A percentile compares a stretch with the other conserved stretches of the same genome.
phyloP scores from a whole-genome alignment of 306 rosid species.

The Cicer cuneatum region DNA sequence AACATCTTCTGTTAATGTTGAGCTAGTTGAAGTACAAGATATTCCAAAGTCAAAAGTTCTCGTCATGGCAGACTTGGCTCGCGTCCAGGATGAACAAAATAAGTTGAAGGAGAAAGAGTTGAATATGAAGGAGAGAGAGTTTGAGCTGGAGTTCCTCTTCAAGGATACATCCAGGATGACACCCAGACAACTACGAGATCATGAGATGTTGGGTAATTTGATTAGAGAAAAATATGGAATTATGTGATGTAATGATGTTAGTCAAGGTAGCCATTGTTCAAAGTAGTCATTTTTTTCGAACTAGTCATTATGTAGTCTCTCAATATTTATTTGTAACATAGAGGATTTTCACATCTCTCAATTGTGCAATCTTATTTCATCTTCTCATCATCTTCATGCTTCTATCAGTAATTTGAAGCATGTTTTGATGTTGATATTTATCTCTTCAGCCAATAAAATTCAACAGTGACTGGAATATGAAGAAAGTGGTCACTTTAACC shows the following conservation, averaged over 20 bases:
- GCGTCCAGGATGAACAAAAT: conserved; percentile 13
- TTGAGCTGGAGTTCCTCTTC: conserved; percentile 10
- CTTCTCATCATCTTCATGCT: neutral
- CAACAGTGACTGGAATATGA: too few relatives aligned
- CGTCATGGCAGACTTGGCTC: conserved; percentile 5
- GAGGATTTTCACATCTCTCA: neutral
- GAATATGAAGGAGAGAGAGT: conserved; percentile 16
- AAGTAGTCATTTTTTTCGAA: neutral
- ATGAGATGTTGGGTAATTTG: conserved; percentile 5
- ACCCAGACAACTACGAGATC: conserved; percentile 11
- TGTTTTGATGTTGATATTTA: too few relatives aligned
- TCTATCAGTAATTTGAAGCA: neutral
- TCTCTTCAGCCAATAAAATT: too few relatives aligned
- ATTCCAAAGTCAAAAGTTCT: conserved; percentile 1
- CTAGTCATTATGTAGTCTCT: neutral
- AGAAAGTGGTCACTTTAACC: too few relatives aligned
- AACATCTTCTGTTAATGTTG: conserved; percentile 10
- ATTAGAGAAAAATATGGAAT: conserved; percentile 28
- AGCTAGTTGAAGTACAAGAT: neutral
- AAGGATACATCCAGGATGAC: conserved; percentile 18
- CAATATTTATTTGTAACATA: neutral
- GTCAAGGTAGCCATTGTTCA: conserved; percentile 1
- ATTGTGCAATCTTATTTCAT: neutral
- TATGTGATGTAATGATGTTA: neutral
- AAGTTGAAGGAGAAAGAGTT: conserved; percentile 27